These are phyloP conservation scores for Phytophthora brassicae DNA, from an alignment of 352 stramenopile genomes.

Conservation along the genomic window DNA sequence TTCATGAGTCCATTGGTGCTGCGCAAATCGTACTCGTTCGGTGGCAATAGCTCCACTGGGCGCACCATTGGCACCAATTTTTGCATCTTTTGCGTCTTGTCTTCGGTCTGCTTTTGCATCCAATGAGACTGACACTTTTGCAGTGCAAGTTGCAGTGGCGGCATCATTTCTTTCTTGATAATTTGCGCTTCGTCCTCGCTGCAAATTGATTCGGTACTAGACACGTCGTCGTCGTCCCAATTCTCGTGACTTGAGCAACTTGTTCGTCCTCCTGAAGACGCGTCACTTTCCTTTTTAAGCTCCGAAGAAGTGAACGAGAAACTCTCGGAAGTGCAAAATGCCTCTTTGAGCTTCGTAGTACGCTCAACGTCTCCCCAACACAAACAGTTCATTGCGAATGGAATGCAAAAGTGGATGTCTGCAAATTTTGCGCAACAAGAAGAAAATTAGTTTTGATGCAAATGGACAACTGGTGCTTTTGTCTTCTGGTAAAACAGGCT, in stretches of 20 bases:
- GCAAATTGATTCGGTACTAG: conserved; percentile 34
- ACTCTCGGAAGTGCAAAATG: conserved; percentile 6
- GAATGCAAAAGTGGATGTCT: conserved; percentile 29
- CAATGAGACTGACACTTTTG: conserved; percentile 19
- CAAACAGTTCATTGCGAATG: conserved; percentile 26
- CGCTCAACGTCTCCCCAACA: conserved; percentile 45
- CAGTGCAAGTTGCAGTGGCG: conserved; percentile 23
- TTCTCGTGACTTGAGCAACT: conserved; percentile 50
- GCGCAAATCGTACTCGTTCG: conserved; percentile 76
- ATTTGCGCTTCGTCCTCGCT: conserved; percentile 38
- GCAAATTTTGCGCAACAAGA: not conserved
- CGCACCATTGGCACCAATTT: conserved; percentile 59
- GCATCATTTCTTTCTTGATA: conserved; percentile 9
- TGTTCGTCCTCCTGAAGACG: conserved; percentile 37
- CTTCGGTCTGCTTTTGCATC: conserved; percentile 16
- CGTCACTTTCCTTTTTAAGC: conserved; percentile 28
- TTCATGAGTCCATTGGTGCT: conserved; percentile 85
- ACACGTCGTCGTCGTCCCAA: conserved; percentile 57
- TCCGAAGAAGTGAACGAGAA: conserved; percentile 4
- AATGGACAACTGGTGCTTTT: conserved; percentile 10
- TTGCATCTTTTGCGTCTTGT: conserved; percentile 24
- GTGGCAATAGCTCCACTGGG: conserved; percentile 52
- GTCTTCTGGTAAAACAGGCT: conserved; percentile 27
- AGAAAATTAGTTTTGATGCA: not conserved
- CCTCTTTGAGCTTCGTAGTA: conserved; percentile 38